These are phyloP conservation scores for Syzygium malaccense DNA, from an alignment of 441 rosid species.

Conservation along the genomic window DNA sequence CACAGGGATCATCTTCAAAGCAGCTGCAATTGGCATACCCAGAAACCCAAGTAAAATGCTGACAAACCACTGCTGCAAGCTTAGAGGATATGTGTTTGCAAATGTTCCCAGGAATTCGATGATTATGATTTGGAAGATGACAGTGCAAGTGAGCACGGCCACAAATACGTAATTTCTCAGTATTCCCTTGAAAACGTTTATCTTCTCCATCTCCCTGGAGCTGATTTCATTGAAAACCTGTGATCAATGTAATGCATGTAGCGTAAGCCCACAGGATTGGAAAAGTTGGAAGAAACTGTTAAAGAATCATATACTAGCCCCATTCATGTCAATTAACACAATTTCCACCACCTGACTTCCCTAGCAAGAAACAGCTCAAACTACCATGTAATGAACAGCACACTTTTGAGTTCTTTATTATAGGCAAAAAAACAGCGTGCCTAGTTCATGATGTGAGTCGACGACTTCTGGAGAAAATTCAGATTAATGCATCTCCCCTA, in stretches of 20 bases:
- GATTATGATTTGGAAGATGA: constrained; percentile 35
- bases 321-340: background rate
- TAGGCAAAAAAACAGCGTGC: too few relatives aligned
- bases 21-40: constrained; percentile 75
- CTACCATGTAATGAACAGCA: background rate
- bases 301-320: background rate
- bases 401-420: background rate
- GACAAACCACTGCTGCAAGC: constrained; percentile 36
- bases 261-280: background rate
- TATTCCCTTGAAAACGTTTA: constrained; percentile 37
- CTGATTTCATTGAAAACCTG: constrained; percentile 59
- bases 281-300: background rate
- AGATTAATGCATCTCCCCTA: too few relatives aligned
- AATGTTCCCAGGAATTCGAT: constrained; percentile 35
- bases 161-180: constrained; percentile 38
- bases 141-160: constrained; percentile 30
- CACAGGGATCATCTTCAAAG: constrained; percentile 48
- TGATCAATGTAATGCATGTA: background rate
- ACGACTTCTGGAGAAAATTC: too few relatives aligned
- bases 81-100: constrained; percentile 41
- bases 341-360: background rate
- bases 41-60: constrained; percentile 47
- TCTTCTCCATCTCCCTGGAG: constrained; percentile 54
- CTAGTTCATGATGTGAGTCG: too few relatives aligned
- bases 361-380: background rate